A percentile compares a stretch with the other conserved stretches of the same genome.
These are phyloP conservation scores for Salisapilia sapeloensis DNA, from an alignment of 352 stramenopile genomes.

Conservation along the genomic window DNA sequence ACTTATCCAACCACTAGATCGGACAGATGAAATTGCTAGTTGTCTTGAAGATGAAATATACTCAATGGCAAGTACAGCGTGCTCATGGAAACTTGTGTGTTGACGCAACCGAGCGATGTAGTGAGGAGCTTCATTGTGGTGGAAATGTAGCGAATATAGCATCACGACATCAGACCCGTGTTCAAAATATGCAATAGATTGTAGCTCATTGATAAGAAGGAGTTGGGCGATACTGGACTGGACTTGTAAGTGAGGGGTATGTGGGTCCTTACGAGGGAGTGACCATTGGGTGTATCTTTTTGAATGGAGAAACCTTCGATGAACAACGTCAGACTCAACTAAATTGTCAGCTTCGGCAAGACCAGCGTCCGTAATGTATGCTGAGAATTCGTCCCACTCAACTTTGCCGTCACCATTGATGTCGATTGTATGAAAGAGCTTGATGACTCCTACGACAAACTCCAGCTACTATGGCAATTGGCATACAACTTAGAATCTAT, in stretches of 20 bases:
- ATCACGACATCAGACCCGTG: conserved; percentile 43
- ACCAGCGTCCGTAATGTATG: conserved; percentile 69
- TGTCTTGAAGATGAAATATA: conserved; percentile 21
- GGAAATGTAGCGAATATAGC: conserved; percentile 41
- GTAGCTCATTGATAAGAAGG: conserved; percentile 19
- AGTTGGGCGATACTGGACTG: conserved; percentile 33
- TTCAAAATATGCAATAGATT: conserved; percentile 57
- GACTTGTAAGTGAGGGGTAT: conserved; percentile 29
- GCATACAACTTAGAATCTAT: too few relatives aligned
- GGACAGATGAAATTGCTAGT: conserved; percentile 41
- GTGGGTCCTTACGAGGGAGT: conserved; percentile 17
- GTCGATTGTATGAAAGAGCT: conserved; percentile 84
- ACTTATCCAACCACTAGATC: conserved; percentile 27
- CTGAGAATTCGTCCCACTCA: conserved; percentile 84
- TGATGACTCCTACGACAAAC: conserved; percentile 69
- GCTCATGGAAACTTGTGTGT: conserved; percentile 61
- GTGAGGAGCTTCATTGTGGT: conserved; percentile 34
- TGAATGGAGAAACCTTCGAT: too few relatives aligned
- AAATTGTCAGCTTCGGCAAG: conserved; percentile 32
- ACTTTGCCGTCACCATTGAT: conserved; percentile 74
- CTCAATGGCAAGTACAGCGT: conserved; percentile 33
- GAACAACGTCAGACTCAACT: not conserved
- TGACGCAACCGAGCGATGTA: conserved; percentile 45
- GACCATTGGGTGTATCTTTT: conserved; percentile 21
- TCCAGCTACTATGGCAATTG: conserved; percentile 21